Evolutionary conservation across 352 stramenopile species (phyloP), one percentile per base, ranked within the genome.

Genomic region (Phytophthora colocasiae): DNA sequence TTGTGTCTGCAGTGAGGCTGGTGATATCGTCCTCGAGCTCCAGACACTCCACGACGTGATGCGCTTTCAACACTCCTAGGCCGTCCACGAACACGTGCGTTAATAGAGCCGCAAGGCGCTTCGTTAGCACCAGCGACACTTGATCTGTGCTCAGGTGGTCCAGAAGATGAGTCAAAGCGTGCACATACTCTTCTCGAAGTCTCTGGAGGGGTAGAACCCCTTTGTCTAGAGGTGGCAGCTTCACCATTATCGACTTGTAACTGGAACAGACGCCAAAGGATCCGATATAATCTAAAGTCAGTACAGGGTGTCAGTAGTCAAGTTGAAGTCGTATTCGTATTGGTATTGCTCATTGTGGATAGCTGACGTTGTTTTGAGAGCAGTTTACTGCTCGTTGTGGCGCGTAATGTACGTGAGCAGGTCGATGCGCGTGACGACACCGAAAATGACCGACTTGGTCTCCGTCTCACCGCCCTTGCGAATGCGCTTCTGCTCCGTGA

Each of bases 341-440:
- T 52, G 22, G 10, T 43, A 22, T n/a, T 49, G 58, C 48, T 52
- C 39, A 47, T 46, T 45, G 29, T 62, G 38, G 38, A 43, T 43
- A 43, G 44, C 44, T 51, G 19, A 51, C 24, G 14, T 36, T 51
- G 31, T 51, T 14, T 15, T 47, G 9, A n/a, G 32, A 17, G 46
- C 26, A n/a, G 2, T 45, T 64, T 69, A 81, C 47, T 78, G 56
- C 24, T 77, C 64, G 44, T 75, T 70, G 68, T 90, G 71, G 57
- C 75, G 77, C 61, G 91, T 95, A 73, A 98, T 97, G 77, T 95
- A 99, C 52, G 97, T 97, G 59, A 99, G 82, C 60, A 99, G 79
- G 76, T 99, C 96, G 67, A 99, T 98, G 26, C 96, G 82, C 45
- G 94, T 98, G 56, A 98, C 96, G 58, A 99, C 97, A 9, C 95